phyloP scores from a whole-genome alignment of 352 stramenopile genomes.

The Blastocystis sp. region DNA sequence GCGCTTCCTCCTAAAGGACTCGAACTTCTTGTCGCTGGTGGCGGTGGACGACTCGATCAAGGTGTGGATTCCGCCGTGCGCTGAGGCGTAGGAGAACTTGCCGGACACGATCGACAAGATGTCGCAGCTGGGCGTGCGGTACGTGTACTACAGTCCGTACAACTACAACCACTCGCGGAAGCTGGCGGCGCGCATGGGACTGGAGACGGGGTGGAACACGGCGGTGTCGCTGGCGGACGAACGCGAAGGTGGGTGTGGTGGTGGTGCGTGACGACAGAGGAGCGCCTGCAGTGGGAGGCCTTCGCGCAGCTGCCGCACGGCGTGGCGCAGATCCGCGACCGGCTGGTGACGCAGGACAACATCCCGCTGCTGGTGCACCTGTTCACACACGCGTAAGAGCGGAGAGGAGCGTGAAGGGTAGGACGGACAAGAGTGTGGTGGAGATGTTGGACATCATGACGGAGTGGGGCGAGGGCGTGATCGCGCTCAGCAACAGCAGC shows the following conservation, averaged over 20 bases:
- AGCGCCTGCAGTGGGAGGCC: conserved; percentile 73
- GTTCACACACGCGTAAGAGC: conserved; percentile 89
- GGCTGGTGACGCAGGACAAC: conserved; percentile 94
- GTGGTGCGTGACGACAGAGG: background rate
- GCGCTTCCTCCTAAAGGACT: conserved; percentile 5
- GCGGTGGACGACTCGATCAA: conserved; percentile 52
- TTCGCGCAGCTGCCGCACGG: conserved; percentile 91
- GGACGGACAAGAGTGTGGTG: background rate
- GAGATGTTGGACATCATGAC: conserved; percentile 61
- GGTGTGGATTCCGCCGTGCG: background rate
- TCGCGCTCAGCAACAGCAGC: conserved; percentile 9
- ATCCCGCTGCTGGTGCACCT: conserved; percentile 94
- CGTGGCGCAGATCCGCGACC: conserved; percentile 90
- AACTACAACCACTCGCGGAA: conserved; percentile 96
- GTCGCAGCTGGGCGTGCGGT: conserved; percentile 90
- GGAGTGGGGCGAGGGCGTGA: conserved; percentile 52
- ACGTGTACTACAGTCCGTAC: conserved; percentile 98
- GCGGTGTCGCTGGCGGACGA: conserved; percentile 89
- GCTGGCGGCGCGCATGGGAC: conserved; percentile 95
- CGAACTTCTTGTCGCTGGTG: conserved; percentile 36
- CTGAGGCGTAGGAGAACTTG: conserved; percentile 83
- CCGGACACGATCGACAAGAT: conserved; percentile 92
- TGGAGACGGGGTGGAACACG: conserved; percentile 98
- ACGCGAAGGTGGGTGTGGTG: conserved; percentile 28
- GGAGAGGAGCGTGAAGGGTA: background rate